Evolutionary conservation across 1,284 basidiomycete species (phyloP).

Genomic region (Earliella scabrosa): DNA sequence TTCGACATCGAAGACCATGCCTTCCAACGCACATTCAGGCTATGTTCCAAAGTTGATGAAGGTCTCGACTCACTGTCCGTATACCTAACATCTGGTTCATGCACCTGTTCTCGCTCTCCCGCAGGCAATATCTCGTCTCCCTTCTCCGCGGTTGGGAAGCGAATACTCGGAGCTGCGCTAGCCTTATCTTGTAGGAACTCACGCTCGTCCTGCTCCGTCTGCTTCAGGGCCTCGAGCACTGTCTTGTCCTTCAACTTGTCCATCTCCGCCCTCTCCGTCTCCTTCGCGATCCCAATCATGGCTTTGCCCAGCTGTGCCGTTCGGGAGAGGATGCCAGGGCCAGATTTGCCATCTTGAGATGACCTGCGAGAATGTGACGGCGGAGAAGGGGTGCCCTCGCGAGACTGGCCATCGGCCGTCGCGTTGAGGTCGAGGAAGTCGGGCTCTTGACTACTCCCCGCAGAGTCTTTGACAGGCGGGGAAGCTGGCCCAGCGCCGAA

Average conservation of each 20-base stretch:
- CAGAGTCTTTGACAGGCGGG: conserved; percentile 36
- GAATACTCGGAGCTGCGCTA: conserved; percentile 24
- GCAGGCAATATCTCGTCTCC: conserved; percentile 60
- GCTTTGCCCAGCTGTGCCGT: conserved; percentile 37
- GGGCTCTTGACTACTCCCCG: conserved; percentile 49
- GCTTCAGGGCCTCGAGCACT: conserved; percentile 28
- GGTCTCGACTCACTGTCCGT: conserved; percentile 54
- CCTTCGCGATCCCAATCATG: conserved; percentile 33
- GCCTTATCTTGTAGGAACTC: conserved; percentile 30
- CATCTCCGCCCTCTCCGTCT: conserved; percentile 32
- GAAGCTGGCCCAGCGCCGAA: conserved; percentile 39
- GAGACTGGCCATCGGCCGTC: conserved; percentile 13
- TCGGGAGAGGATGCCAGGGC: conserved; percentile 26
- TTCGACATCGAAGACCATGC: conserved; percentile 65
- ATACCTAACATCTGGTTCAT: conserved; percentile 72
- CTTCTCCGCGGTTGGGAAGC: conserved; percentile 26
- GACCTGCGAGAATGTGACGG: not conserved
- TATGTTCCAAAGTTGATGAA: conserved; percentile 32
- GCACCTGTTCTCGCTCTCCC: conserved; percentile 47
- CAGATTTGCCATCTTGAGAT: conserved; percentile 6
- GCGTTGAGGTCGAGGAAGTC: conserved; percentile 71
- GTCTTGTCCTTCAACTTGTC: conserved; percentile 35
- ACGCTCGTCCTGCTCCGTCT: conserved; percentile 26
- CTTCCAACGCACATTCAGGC: conserved; percentile 36
- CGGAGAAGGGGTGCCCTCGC: not conserved